Evolutionary conservation across 1,284 basidiomycete genomes (phyloP), one percentile per base, ranked within the genome.

Genomic region (Xerocomus minutiporus): DNA sequence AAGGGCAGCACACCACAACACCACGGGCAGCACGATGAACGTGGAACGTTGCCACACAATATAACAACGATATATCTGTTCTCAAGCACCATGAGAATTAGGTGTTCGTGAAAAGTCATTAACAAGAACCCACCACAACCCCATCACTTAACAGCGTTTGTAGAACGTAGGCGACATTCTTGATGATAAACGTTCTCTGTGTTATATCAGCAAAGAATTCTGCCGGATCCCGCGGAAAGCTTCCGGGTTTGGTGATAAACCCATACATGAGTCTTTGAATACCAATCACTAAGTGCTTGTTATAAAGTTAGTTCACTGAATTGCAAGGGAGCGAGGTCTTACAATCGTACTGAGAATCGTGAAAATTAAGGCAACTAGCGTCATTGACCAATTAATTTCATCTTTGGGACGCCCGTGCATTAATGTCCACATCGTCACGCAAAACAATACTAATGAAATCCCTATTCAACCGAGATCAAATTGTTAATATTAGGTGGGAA

Each of bases 111-210:
- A 40, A 8, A 8, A 6, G 17, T 3, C 5, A 29, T 15, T 8
- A 36, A 15, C 35, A 36, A 20, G 23, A 17, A 46, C 39, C 3
- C 12, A 63, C 59, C 47, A 58, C 44, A 34, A 68, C 55, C 2
- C 57, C 65, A 50, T 66, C 64, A 17, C 65, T 63, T 5, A 66
- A 45, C 15, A 67, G 23, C 0, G 65, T 68, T 34, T 66, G 64
- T 26, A 67, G 11, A 45, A 54, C 38, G 20, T 67, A 66, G 15
- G 61, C 42, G 1, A 20, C 26, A 12, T 38, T 61, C 44, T 67
- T 67, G 47, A 64, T 50, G 13, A 67, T 29, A 32, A 60, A 63
- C 8, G 61, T 61, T 26, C 13, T 46, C 20, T 62, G 61, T 32
- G 51, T 54, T 9, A 52, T 46, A 29, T 64, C 63, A 8, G 55